A percentile compares a stretch with the other conserved stretches of the same genome.
phyloP scores from a whole-genome alignment of 495 filamentous ascomycete genomes.

The Penicillium chermesinum region DNA sequence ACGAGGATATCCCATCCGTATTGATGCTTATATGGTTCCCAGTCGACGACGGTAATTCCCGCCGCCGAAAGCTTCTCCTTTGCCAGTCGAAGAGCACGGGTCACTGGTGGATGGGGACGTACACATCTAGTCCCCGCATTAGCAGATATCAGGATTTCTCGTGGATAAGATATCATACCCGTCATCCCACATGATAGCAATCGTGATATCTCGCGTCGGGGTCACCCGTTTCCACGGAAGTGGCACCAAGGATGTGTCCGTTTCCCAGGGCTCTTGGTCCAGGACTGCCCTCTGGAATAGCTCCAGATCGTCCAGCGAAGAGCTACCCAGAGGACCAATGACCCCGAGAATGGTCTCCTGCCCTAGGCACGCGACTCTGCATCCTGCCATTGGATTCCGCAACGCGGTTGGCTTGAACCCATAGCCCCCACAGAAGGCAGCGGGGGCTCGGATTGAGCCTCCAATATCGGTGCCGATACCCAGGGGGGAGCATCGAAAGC shows the following conservation, averaged over 20 bases:
- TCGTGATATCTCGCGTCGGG: conserved; percentile 47
- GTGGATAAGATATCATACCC: conserved; percentile 26
- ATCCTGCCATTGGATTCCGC: conserved; percentile 45
- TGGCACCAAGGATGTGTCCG: conserved; percentile 53
- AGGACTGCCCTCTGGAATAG: conserved; percentile 59
- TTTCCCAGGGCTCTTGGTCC: conserved; percentile 56
- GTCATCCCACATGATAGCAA: conserved; percentile 69
- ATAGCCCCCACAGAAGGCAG: conserved; percentile 54
- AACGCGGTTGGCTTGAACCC: conserved; percentile 52
- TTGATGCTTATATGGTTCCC: conserved; percentile 59
- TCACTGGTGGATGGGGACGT: conserved; percentile 65
- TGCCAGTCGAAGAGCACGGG: conserved; percentile 51
- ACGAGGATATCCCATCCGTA: conserved; percentile 56
- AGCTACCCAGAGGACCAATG: conserved; percentile 56
- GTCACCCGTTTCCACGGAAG: conserved; percentile 51
- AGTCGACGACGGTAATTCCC: conserved; percentile 57
- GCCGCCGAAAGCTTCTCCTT: conserved; percentile 48
- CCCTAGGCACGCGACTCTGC: conserved; percentile 45
- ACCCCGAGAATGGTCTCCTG: conserved; percentile 57
- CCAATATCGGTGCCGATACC: conserved; percentile 67
- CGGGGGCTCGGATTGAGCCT: conserved; percentile 57
- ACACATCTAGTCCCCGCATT: conserved; percentile 17
- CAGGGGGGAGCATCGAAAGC: conserved; percentile 54
- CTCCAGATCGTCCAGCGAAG: conserved; percentile 56
- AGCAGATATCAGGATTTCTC: background rate